phyloP scores from a whole-genome alignment of 2,329 filamentous ascomycete species.

The Emmonsiellopsis sp. region DNA sequence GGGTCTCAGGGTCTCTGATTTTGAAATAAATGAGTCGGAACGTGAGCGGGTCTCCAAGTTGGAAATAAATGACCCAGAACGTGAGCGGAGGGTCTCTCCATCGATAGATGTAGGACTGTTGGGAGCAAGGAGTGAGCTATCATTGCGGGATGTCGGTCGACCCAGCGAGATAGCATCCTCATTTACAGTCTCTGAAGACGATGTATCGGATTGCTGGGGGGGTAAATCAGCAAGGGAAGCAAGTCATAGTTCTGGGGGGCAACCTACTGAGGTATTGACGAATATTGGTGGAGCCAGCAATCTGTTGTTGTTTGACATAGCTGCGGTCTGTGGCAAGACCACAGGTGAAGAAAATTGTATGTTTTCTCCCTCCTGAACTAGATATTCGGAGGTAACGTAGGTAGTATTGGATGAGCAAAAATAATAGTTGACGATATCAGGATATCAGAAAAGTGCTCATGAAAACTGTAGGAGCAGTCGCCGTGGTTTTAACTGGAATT shows the following conservation, averaged over 20 bases:
- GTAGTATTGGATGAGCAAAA: background rate
- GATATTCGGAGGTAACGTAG: background rate
- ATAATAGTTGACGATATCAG: background rate
- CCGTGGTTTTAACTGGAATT: background rate
- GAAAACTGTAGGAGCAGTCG: background rate
- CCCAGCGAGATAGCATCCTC: conserved; percentile 6
- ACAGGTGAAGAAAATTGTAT: background rate
- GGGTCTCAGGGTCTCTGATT: conserved; percentile 25
- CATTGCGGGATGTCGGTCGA: conserved; percentile 8
- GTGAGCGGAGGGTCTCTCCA: conserved; percentile 36
- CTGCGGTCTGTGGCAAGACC: background rate
- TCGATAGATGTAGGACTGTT: conserved; percentile 21
- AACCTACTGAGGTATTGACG: conserved; percentile 12
- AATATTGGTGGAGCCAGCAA: conserved; percentile 12
- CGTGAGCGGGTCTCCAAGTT: conserved; percentile 26
- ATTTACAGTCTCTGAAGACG: conserved; percentile 5
- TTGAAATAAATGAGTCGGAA: conserved; percentile 32
- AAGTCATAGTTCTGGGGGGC: background rate
- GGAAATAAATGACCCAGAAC: conserved; percentile 33
- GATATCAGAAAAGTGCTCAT: background rate
- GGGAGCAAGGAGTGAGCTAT: conserved; percentile 12
- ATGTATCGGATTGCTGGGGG: conserved; percentile 2
- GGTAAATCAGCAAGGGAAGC: background rate
- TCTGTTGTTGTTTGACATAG: conserved; percentile 12
- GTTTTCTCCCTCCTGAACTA: background rate